phyloP scores from a whole-genome alignment of 176 grass and related monocot genomes.

The Aegilops bicornis region DNA sequence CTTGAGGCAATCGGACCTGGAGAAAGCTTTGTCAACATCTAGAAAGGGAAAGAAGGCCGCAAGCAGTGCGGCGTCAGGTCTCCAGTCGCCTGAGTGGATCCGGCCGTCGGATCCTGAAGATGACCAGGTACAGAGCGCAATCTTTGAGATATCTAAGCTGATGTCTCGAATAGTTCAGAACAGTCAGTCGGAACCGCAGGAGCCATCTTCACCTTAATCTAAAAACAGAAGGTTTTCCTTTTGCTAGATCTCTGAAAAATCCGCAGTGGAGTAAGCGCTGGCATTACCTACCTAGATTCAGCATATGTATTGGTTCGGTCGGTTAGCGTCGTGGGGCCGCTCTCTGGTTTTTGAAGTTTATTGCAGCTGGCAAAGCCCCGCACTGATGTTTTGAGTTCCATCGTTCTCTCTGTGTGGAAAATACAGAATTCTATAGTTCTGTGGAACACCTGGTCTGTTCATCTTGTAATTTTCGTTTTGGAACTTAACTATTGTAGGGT shows the following conservation, averaged over 20 bases:
- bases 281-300: slow-evolving; percentile 38
- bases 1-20: slow-evolving; percentile 70
- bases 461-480: slow-evolving; percentile 35
- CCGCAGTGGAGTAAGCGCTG: slow-evolving; percentile 42
- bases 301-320: slow-evolving; percentile 22
- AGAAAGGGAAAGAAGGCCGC: slow-evolving; percentile 64
- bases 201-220: slow-evolving; percentile 65
- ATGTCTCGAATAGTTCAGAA: slow-evolving; percentile 86
- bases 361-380: slow-evolving; percentile 48
- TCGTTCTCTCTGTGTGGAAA: neutral
- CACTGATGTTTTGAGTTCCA: slow-evolving; percentile 27
- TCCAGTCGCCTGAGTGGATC: slow-evolving; percentile 59
- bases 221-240: slow-evolving; percentile 40
- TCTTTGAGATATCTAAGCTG: slow-evolving; percentile 95
- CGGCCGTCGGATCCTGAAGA: slow-evolving; percentile 66
- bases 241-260: slow-evolving; percentile 53
- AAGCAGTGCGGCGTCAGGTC: slow-evolving; percentile 16
- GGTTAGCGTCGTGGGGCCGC: slow-evolving; percentile 25
- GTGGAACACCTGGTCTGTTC: neutral
- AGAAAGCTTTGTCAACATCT: slow-evolving; percentile 67
- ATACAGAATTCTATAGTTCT: slow-evolving; percentile 8
- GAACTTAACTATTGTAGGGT: slow-evolving; percentile 27
- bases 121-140: slow-evolving; percentile 80
- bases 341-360: slow-evolving; percentile 38
- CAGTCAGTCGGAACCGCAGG: slow-evolving; percentile 74